phyloP scores from a whole-genome alignment of 2,329 filamentous ascomycete species.

The Pestalotiopsis fici region DNA sequence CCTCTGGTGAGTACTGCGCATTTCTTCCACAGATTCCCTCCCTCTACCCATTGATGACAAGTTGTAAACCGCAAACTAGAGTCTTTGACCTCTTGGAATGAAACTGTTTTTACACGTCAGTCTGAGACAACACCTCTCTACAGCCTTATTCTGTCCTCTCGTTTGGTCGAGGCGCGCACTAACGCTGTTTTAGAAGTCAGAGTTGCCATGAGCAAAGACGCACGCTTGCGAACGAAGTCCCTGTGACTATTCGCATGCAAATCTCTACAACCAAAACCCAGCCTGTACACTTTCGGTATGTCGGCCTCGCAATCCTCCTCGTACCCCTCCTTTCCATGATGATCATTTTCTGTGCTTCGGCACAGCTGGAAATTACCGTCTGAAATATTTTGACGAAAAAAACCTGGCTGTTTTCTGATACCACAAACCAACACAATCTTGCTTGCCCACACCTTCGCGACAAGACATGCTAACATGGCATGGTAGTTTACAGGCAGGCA shows the following conservation, averaged over 20 bases:
- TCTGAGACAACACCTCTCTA: conserved; percentile 61
- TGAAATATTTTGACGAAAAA: conserved; percentile 77
- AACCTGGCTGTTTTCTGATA: conserved; percentile 84
- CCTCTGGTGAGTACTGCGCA: conserved; percentile 18
- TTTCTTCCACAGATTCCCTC: conserved; percentile 9
- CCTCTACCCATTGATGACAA: conserved; percentile 71
- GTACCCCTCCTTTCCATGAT: conserved; percentile 47
- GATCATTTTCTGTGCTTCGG: conserved; percentile 65
- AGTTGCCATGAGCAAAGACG: not conserved
- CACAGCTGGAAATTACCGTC: conserved; percentile 97
- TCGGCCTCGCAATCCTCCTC: not conserved
- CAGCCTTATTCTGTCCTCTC: not conserved
- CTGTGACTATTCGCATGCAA: not conserved
- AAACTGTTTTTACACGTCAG: conserved; percentile 93
- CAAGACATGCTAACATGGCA: conserved; percentile 8
- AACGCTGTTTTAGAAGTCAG: conserved; percentile 15
- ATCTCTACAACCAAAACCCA: not conserved
- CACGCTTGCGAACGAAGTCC: not conserved
- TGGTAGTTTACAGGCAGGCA: not conserved
- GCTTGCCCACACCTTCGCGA: conserved; percentile 9
- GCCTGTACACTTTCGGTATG: not conserved
- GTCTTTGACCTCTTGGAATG: conserved; percentile 90
- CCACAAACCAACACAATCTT: conserved; percentile 23
- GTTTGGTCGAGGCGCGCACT: conserved; percentile 14
- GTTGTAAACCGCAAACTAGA: conserved; percentile 80